Percentiles rank a stretch among this genome's conserved stretches.
phyloP scores from a whole-genome alignment of 192 early-diverging fungal species.

The Chytriomyces sp. region DNA sequence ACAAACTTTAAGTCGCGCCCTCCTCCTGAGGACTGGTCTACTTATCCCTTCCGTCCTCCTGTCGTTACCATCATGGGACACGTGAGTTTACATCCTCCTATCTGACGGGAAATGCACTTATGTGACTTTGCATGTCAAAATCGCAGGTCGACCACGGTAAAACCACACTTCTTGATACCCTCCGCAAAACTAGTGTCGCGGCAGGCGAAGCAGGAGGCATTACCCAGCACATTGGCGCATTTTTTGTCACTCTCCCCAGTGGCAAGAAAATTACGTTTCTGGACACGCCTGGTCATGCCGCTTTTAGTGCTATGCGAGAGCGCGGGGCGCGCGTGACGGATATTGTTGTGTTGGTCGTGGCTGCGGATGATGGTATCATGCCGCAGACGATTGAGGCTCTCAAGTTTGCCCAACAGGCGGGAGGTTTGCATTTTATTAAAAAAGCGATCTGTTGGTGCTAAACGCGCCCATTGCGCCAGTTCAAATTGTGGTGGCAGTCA shows the following conservation, averaged over 20 bases:
- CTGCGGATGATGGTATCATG: constrained; percentile 98
- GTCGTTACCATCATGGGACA: constrained; percentile 99
- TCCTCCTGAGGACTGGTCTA: constrained; percentile 72
- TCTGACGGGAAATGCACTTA: neutral
- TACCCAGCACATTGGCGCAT: constrained; percentile 98
- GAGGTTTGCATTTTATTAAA: constrained; percentile 10
- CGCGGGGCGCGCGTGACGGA: constrained; percentile 93
- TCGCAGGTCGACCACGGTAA: constrained; percentile 84
- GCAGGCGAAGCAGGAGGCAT: constrained; percentile 95
- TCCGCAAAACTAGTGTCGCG: constrained; percentile 89
- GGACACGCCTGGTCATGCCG: constrained; percentile 97
- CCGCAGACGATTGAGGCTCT: constrained; percentile 97
- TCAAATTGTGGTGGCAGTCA: constrained; percentile 94
- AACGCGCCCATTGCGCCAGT: constrained; percentile 35
- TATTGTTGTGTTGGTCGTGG: constrained; percentile 95
- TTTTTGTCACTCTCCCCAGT: constrained; percentile 73
- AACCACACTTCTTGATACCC: constrained; percentile 89
- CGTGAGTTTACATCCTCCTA: constrained; percentile 42
- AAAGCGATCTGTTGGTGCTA: neutral
- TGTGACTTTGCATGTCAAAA: neutral
- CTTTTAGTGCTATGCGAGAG: constrained; percentile 92
- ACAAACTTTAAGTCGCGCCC: constrained; percentile 39
- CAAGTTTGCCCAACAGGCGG: constrained; percentile 75
- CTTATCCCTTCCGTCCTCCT: constrained; percentile 77
- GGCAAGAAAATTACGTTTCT: constrained; percentile 85